phyloP scores from a whole-genome alignment of 2,329 filamentous ascomycete species.

The Claviceps pazoutovae region DNA sequence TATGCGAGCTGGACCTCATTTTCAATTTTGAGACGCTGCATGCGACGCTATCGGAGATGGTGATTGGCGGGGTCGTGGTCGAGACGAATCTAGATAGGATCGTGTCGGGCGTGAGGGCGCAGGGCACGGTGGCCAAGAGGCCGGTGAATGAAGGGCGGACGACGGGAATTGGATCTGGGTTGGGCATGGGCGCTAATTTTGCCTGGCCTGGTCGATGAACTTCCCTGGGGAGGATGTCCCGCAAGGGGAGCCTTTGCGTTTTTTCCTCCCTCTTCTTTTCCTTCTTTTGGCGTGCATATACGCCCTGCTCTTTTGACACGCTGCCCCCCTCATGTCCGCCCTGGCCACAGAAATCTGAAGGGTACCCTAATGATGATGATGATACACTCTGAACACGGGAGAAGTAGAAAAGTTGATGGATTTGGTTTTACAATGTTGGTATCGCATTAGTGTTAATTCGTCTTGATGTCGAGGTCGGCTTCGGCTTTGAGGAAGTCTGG shows the following conservation, averaged over 20 bases:
- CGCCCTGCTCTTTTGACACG: not conserved
- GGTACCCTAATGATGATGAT: not conserved
- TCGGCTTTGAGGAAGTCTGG: slow-evolving; percentile 13
- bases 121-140: slow-evolving; percentile 65
- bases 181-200: slow-evolving; percentile 45
- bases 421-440: not conserved
- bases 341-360: not conserved
- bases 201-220: slow-evolving; percentile 33
- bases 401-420: not conserved
- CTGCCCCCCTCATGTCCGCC: not conserved
- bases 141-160: slow-evolving; percentile 56
- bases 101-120: slow-evolving; percentile 66
- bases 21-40: slow-evolving; percentile 98
- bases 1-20: slow-evolving; percentile 95
- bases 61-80: slow-evolving; percentile 86
- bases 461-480: slow-evolving; percentile 9
- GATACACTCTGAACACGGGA: not conserved
- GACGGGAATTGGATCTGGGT: slow-evolving; percentile 31
- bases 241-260: not conserved
- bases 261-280: not conserved
- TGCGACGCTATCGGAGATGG: slow-evolving; percentile 82
- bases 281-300: not conserved
- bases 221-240: too few species aligned
- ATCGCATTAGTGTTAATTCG: not conserved
- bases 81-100: slow-evolving; percentile 85